phyloP scores from a whole-genome alignment of 495 filamentous ascomycete genomes.

The Glonium stellatum region DNA sequence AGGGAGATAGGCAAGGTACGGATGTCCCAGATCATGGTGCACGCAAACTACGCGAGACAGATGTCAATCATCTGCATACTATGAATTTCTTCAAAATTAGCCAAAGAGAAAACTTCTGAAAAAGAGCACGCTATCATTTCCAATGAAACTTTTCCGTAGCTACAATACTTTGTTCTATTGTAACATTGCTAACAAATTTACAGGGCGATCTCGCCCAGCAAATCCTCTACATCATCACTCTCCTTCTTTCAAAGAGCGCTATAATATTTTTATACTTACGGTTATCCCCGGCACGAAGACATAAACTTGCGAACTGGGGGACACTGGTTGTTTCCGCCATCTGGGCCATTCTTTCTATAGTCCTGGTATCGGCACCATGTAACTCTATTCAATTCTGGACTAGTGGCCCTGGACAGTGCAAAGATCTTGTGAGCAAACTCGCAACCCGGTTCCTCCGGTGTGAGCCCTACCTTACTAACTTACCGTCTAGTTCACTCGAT shows the following conservation, averaged over 20 bases:
- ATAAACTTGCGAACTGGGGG: conserved; percentile 8
- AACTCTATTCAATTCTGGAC: conserved; percentile 10
- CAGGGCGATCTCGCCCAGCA: conserved; percentile 18
- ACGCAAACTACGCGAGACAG: background rate
- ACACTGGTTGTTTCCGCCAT: conserved; percentile 3
- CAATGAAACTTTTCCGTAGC: no score
- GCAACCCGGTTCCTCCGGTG: no score
- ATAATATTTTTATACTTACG: conserved; percentile 17
- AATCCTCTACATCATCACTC: conserved; percentile 17
- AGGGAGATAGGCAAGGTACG: conserved; percentile 17
- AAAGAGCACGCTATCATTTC: no score
- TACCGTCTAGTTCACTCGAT: conserved; percentile 12
- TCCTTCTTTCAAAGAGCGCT: conserved; percentile 17
- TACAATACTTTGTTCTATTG: no score
- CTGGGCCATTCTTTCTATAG: conserved; percentile 13
- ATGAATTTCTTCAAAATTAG: background rate
- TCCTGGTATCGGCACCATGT: conserved; percentile 16
- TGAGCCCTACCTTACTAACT: background rate
- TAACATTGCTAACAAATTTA: no score
- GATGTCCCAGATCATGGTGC: conserved; percentile 1
- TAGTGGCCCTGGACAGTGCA: conserved; percentile 8
- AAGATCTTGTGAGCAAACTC: conserved; percentile 6
- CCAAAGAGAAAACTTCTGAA: no score
- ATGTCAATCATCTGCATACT: background rate
- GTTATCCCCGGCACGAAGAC: conserved; percentile 7